Evolutionary conservation across 169 alveolate species (phyloP).

Genomic region (Plasmodium sp.): DNA sequence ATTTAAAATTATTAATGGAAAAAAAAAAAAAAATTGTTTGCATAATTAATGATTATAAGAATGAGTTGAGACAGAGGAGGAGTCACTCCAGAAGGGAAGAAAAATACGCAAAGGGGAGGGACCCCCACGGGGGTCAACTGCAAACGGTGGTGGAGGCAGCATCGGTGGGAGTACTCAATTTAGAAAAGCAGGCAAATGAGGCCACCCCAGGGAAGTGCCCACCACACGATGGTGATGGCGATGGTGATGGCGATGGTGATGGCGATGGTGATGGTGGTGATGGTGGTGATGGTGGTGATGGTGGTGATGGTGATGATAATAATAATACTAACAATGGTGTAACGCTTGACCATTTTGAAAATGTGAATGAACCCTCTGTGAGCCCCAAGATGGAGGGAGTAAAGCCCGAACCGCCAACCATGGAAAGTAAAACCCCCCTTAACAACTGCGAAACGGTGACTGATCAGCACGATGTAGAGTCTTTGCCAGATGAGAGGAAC

Average conservation of each 20-base stretch:
- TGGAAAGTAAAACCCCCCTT: not conserved
- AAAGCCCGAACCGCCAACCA: not conserved
- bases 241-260: too few species aligned
- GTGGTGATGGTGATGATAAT: not conserved
- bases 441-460: not conserved
- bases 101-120: not conserved
- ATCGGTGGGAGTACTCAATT: not conserved
- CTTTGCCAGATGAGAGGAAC: not conserved
- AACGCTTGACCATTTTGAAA: not conserved
- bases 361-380: not conserved
- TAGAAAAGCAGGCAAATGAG: not conserved
- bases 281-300: not conserved
- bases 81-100: not conserved
- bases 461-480: slow-evolving; percentile 6
- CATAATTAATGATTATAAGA: slow-evolving; percentile 56
- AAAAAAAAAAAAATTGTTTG: slow-evolving; percentile 19
- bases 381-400: not conserved
- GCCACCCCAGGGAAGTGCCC: not conserved
- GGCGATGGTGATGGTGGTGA: too few species aligned
- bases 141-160: not conserved
- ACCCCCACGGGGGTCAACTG: not conserved
- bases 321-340: not conserved
- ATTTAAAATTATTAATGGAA: slow-evolving; percentile 35
- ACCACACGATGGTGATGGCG: not conserved
- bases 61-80: slow-evolving; percentile 14